phyloP scores from a whole-genome alignment of 352 stramenopile genomes.

The Phytophthora constricta region DNA sequence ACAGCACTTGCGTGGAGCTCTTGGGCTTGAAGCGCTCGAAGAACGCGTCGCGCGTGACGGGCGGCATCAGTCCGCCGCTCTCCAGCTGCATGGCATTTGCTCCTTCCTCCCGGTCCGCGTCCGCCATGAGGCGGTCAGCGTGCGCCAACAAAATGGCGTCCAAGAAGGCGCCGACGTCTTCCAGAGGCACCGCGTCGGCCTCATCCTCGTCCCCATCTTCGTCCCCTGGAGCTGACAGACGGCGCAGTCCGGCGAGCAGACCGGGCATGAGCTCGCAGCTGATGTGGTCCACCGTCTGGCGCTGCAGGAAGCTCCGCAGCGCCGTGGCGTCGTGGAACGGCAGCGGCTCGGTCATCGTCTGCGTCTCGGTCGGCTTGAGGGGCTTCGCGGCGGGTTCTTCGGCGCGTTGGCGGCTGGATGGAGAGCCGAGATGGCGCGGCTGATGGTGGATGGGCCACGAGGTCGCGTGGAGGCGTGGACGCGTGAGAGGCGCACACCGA shows the following conservation, averaged over 20 bases:
- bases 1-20: constrained; percentile 71
- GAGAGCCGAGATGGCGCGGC: constrained; percentile 3
- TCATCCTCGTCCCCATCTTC: not conserved
- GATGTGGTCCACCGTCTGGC: constrained; percentile 19
- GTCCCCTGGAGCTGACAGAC: constrained; percentile 9
- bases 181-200: constrained; percentile 31
- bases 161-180: constrained; percentile 41
- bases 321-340: constrained; percentile 9
- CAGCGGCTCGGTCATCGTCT: not conserved
- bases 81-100: constrained; percentile 11
- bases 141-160: constrained; percentile 64
- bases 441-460: not conserved
- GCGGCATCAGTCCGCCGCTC: constrained; percentile 17
- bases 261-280: constrained; percentile 20
- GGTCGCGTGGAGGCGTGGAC: not conserved
- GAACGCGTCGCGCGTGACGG: constrained; percentile 57
- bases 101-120: constrained; percentile 12
- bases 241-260: constrained; percentile 32
- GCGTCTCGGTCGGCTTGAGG: not conserved
- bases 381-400: not conserved
- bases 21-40: constrained; percentile 67
- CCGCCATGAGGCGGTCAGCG: constrained; percentile 22
- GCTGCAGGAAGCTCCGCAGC: constrained; percentile 34
- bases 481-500: too few species aligned
- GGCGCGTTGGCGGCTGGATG: not conserved